These are phyloP conservation scores for Sophora flavescens DNA, from an alignment of 306 rosid genomes.

Conservation along the genomic window DNA sequence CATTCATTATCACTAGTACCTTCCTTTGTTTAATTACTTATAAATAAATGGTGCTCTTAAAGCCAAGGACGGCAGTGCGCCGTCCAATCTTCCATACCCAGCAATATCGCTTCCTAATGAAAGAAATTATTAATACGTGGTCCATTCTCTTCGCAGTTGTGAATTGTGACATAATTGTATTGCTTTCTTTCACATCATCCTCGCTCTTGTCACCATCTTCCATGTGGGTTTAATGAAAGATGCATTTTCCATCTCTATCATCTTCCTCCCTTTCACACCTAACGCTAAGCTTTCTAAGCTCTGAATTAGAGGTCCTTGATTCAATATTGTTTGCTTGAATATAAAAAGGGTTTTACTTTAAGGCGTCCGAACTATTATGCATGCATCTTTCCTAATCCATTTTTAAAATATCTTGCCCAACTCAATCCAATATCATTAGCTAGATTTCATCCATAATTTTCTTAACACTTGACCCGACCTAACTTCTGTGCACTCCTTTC, in stretches of 20 bases:
- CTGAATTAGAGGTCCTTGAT: neutral
- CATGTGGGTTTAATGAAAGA: conserved; percentile 37
- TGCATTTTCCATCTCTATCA: conserved; percentile 21
- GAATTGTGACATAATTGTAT: conserved; percentile 35
- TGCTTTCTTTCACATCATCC: conserved; percentile 46
- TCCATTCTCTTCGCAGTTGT: conserved; percentile 32
- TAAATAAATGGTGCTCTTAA: conserved; percentile 7
- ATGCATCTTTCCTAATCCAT: too few relatives aligned
- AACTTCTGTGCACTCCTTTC: neutral
- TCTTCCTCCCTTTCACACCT: conserved; percentile 17
- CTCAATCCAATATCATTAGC: too few relatives aligned
- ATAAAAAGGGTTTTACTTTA: too few relatives aligned
- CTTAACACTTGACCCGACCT: too few relatives aligned
- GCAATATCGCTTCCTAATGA: conserved; percentile 46
- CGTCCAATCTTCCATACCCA: conserved; percentile 25
- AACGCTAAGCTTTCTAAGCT: neutral
- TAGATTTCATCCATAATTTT: too few relatives aligned
- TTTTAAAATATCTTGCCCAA: too few relatives aligned
- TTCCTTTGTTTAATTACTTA: neutral
- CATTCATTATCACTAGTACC: neutral
- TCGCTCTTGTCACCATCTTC: conserved; percentile 45
- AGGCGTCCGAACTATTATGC: too few relatives aligned
- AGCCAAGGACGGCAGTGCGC: conserved; percentile 35
- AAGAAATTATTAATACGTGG: conserved; percentile 48
- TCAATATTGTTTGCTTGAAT: too few relatives aligned